A percentile compares a stretch with the other conserved stretches of the same genome.
Evolutionary conservation across 805 yeast genomes (phyloP).

Genomic region (Wickerhamiella alocasiicola): DNA sequence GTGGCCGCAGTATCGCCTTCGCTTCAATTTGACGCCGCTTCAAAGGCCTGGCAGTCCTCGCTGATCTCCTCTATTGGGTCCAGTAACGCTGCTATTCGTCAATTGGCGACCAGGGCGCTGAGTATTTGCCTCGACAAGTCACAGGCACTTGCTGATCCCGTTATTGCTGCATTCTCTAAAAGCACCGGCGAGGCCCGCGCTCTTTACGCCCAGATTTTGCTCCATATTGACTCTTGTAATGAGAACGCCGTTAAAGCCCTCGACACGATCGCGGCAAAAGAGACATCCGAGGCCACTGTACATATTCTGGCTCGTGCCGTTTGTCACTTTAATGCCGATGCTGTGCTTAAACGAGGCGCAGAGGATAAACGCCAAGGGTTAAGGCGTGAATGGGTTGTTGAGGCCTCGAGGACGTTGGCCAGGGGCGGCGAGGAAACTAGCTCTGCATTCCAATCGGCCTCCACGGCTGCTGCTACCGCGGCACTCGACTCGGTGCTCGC

Average conservation of each 20-base stretch:
- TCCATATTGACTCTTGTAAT: conserved; percentile 13
- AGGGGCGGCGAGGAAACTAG: no score
- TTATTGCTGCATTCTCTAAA: conserved; percentile 45
- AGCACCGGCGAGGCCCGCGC: conserved; percentile 55
- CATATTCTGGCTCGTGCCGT: conserved; percentile 38
- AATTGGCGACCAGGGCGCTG: conserved; percentile 33
- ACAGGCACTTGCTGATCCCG: conserved; percentile 23
- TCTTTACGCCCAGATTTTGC: conserved; percentile 37
- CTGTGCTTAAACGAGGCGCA: conserved; percentile 43
- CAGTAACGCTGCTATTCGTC: conserved; percentile 53
- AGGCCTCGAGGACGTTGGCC: no score
- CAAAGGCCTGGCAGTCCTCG: conserved; percentile 38
- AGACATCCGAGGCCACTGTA: conserved; percentile 59
- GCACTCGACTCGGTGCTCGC: conserved; percentile 15
- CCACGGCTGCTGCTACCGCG: conserved; percentile 19
- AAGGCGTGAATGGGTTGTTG: conserved; percentile 54
- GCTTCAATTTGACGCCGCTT: conserved; percentile 34
- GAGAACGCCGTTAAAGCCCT: conserved; percentile 29
- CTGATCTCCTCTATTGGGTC: conserved; percentile 50
- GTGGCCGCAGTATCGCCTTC: conserved; percentile 31
- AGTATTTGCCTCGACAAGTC: conserved; percentile 19
- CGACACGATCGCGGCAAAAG: conserved; percentile 49
- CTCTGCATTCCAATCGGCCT: conserved; percentile 19
- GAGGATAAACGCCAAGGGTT: conserved; percentile 49
- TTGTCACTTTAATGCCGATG: conserved; percentile 20